Percentiles rank a stretch among this genome's conserved stretches.
Evolutionary conservation across 768 basidiomycete species (phyloP).

Genomic region (Panus rudis): DNA sequence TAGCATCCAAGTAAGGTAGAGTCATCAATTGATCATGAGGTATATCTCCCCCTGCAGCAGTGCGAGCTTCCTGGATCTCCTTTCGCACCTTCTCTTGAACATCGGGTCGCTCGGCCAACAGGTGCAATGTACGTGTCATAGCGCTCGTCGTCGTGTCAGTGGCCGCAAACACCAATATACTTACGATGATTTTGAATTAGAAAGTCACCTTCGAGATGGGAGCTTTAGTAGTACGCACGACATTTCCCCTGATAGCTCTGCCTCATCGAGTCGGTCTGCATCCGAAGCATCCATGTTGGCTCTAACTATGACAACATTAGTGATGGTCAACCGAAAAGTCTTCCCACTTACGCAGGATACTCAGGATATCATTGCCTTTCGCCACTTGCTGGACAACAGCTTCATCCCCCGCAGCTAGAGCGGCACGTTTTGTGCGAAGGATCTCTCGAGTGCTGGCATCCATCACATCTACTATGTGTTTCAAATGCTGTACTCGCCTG

Average conservation of each 20-base stretch:
- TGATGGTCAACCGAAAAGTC: neutral
- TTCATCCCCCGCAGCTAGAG: slow-evolving; percentile 28
- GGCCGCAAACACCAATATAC: slow-evolving; percentile 21
- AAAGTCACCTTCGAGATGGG: neutral
- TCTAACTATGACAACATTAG: slow-evolving; percentile 25
- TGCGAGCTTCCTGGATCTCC: slow-evolving; percentile 17
- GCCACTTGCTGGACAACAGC: slow-evolving; percentile 25
- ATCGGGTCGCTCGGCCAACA: slow-evolving; percentile 23
- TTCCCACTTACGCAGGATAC: slow-evolving; percentile 33
- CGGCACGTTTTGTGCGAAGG: slow-evolving; percentile 29
- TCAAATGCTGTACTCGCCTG: slow-evolving; percentile 22
- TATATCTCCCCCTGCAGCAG: slow-evolving; percentile 27
- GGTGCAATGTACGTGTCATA: slow-evolving; percentile 14
- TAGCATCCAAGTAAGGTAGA: slow-evolving; percentile 59
- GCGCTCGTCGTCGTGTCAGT: slow-evolving; percentile 23
- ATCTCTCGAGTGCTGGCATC: slow-evolving; percentile 30
- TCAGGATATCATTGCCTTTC: slow-evolving; percentile 39
- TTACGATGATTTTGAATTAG: neutral
- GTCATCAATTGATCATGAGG: slow-evolving; percentile 13
- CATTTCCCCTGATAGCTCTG: slow-evolving; percentile 35
- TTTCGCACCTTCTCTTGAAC: slow-evolving; percentile 28
- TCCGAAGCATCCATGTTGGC: slow-evolving; percentile 29
- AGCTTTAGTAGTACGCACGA: slow-evolving; percentile 12
- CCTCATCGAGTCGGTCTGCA: slow-evolving; percentile 19
- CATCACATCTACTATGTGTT: slow-evolving; percentile 30